Evolutionary conservation across 2,329 filamentous ascomycete species (phyloP), one percentile per base, ranked within the genome.

Genomic region (Diaporthe velutina): DNA sequence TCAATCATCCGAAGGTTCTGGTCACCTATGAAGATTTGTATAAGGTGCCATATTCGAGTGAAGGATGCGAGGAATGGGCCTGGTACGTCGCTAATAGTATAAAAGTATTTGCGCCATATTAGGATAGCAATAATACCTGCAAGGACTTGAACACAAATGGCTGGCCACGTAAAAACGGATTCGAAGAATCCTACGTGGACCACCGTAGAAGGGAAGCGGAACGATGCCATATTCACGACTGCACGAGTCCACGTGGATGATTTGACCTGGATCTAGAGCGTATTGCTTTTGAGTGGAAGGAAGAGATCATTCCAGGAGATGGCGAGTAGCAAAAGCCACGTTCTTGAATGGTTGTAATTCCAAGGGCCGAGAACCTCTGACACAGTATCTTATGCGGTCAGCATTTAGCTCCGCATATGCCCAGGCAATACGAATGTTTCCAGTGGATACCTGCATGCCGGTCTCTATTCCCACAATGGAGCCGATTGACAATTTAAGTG

Each of bases 61-160:
- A 55, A 70, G 22, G 50, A 55, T 4, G 67, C 67, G n/a, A 70
- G 35, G 17, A 70, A 55, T 22, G 67, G 67, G 35, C 67, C 67
- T n/a, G 67, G 67, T 10, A 70, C 67, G 22, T 57, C 67, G 25
- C 50, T 70, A 13, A 70, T 70, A 15, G 33, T 15, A 40, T 9
- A 42, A 30, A 42, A 42, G 33, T 45, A 70, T 42, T 45, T 54
- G 25, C 50, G 35, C 67, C 67, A 70, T 40, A 70, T 6, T 35
- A 52, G 10, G n/a, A 67, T 10, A 13, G 30, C 30, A 7, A 67
- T 17, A 19, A 52, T 4, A n/a, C 12, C 42, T 35, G 28, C 42
- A 35, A 52, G 22, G 12, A 8, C 42, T 35, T 67, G 61, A 6
- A 8, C 30, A 35, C 42, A 33, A 19, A 67, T 35, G 28, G 33